Conservation (phyloP, 495 filamentous ascomycete species). For the Penicillium turbatum region DNA sequence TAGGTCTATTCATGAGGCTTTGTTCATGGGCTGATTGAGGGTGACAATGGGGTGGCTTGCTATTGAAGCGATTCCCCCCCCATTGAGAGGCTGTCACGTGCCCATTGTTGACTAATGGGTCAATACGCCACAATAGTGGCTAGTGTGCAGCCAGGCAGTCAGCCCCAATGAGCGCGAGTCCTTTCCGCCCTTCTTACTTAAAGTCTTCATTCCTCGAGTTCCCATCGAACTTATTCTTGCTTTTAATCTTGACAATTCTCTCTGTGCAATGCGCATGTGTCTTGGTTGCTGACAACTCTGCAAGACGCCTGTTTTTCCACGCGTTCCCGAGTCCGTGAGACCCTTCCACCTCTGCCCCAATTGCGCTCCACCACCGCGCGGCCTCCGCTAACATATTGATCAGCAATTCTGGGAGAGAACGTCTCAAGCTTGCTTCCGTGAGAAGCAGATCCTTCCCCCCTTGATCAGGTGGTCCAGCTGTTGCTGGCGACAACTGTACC, state of each 20-base stretch:
- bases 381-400: conserved; percentile 15
- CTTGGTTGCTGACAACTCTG: not conserved
- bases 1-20: conserved; percentile 4
- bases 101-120: conserved; percentile 16
- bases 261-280: not conserved
- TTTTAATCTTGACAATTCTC: conserved; percentile 11
- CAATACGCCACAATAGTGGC: conserved; percentile 21
- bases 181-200: conserved; percentile 21
- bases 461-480: conserved; percentile 8
- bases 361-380: conserved; percentile 25
- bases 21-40: conserved; percentile 3
- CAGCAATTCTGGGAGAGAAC: conserved; percentile 20
- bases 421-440: not conserved
- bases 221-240: conserved; percentile 6
- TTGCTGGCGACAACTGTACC: conserved; percentile 10
- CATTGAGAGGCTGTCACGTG: conserved; percentile 22
- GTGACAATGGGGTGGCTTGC: conserved; percentile 4
- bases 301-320: conserved; percentile 13
- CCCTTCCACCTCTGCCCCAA: conserved; percentile 14
- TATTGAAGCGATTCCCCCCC: conserved; percentile 10
- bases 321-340: conserved; percentile 24
- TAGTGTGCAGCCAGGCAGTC: conserved; percentile 10
- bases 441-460: not conserved
- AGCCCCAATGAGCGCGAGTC: conserved; percentile 20
- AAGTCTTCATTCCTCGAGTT: conserved; percentile 5